These are phyloP conservation scores for Phialemoniopsis sp. DNA, from an alignment of 2,329 filamentous ascomycete species.

Conservation along the genomic window DNA sequence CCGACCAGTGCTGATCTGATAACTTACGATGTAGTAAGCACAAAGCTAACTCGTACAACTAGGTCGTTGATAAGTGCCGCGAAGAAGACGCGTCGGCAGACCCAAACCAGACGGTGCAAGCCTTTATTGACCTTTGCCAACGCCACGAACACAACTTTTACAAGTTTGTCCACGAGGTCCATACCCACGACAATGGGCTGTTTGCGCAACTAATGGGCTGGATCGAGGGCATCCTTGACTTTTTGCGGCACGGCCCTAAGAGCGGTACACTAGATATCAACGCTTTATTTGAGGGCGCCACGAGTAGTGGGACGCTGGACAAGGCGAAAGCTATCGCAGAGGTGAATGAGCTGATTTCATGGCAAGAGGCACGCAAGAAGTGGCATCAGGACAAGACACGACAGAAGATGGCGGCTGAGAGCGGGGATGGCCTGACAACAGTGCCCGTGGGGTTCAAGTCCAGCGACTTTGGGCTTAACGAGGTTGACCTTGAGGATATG, in stretches of 20 bases:
- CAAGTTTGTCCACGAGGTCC: slow-evolving; percentile 98
- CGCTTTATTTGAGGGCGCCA: slow-evolving; percentile 78
- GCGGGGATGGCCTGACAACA: slow-evolving; percentile 44
- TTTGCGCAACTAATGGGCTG: slow-evolving; percentile 96
- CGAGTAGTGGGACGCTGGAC: slow-evolving; percentile 64
- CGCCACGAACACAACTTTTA: slow-evolving; percentile 97
- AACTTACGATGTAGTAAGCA: not conserved
- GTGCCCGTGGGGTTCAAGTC: slow-evolving; percentile 64
- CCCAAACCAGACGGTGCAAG: slow-evolving; percentile 96
- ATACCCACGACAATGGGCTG: slow-evolving; percentile 92
- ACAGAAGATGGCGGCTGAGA: slow-evolving; percentile 96
- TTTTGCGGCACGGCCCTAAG: slow-evolving; percentile 79
- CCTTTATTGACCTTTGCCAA: slow-evolving; percentile 94
- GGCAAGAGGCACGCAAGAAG: slow-evolving; percentile 94
- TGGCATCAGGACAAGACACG: slow-evolving; percentile 98
- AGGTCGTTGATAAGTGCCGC: slow-evolving; percentile 62
- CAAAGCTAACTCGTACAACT: slow-evolving; percentile 9
- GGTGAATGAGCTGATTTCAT: slow-evolving; percentile 81
- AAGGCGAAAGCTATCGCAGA: slow-evolving; percentile 70
- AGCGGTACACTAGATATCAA: slow-evolving; percentile 93
- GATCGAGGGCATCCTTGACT: slow-evolving; percentile 93
- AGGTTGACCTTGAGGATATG: slow-evolving; percentile 82
- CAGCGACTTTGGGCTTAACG: slow-evolving; percentile 85
- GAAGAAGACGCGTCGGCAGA: slow-evolving; percentile 85
- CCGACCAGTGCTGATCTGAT: not conserved